phyloP scores from a whole-genome alignment of 345 rosid species.

The Dipteronia sinensis region DNA sequence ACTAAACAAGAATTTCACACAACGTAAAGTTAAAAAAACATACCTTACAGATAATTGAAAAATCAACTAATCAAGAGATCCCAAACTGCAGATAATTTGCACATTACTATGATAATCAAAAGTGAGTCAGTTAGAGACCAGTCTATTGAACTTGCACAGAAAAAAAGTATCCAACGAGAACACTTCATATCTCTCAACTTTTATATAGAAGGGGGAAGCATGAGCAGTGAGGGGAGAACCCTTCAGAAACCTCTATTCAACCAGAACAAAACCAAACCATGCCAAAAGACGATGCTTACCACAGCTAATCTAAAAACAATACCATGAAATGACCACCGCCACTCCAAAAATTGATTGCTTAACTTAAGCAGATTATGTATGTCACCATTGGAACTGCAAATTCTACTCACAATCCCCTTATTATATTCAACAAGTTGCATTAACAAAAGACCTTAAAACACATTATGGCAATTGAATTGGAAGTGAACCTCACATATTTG shows the following conservation, averaged over 20 bases:
- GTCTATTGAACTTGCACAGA: not conserved
- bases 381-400: not conserved
- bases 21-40: not conserved
- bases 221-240: not conserved
- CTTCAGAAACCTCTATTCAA: not conserved
- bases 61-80: not conserved
- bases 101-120: not conserved
- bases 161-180: not conserved
- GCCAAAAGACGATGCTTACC: not conserved
- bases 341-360: not conserved
- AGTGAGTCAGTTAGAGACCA: not conserved
- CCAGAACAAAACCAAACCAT: not conserved
- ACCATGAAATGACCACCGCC: not conserved
- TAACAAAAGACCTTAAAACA: not conserved
- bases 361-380: not conserved
- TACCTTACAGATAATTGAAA: not conserved
- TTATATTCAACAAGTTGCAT: not conserved
- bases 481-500: too few species aligned
- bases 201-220: not conserved
- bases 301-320: not conserved
- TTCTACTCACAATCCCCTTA: not conserved
- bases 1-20: not conserved
- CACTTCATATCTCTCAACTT: not conserved
- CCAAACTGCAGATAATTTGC: not conserved
- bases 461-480: too few species aligned